Base-by-base conservation (phyloP, 768 basidiomycete genomes). In the Tylopilus vinaceipallidus region DNA sequence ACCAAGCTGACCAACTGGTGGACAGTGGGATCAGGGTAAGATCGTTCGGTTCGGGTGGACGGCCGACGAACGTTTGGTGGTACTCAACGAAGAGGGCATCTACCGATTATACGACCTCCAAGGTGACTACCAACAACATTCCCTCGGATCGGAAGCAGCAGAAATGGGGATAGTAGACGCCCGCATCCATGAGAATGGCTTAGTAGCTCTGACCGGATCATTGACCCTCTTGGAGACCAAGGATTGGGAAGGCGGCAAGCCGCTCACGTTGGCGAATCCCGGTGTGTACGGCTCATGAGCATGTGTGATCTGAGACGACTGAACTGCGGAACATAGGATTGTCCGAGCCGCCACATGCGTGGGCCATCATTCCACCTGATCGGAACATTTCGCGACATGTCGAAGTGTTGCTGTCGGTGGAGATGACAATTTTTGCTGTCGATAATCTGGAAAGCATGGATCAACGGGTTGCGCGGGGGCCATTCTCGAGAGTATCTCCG, bases 311-410 rank as follows among this genome's bases (percentile, higher is more conserved):
- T 10, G 42, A 29, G 17, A 34, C 39, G 16, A 35, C 52, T 62
- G 39, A 58, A 35, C 27, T 23, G 23, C 16, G 19, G 5, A 23
- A 48, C 34, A 16, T 51, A 90, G 92, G 79, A 30, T 64, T 97
- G n/a, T 75, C 80, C 6, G 83, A 88, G 57, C 86, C 86, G 2
- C 93, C 92, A 1, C 75, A 80, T 58, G 77, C 91, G 9, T 98
- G 95, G 95, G 79, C 86, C 3, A 76, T 95, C 44, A 86, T 99
- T 40, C 88, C 92, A 1, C 93, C 94, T 0, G 93, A 95, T 61
- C 76, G 88, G 35, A 94, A 87, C 32, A 85, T 91, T 43, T 94
- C 88, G 4, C 78, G 94, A 47, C 94, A 97, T 58, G 85, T 90
- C 38, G 93, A 97, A 64, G 88, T 95, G 26, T 74, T 98, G 0